phyloP scores from a whole-genome alignment of 768 basidiomycete genomes.

The Boletus fagicola region DNA sequence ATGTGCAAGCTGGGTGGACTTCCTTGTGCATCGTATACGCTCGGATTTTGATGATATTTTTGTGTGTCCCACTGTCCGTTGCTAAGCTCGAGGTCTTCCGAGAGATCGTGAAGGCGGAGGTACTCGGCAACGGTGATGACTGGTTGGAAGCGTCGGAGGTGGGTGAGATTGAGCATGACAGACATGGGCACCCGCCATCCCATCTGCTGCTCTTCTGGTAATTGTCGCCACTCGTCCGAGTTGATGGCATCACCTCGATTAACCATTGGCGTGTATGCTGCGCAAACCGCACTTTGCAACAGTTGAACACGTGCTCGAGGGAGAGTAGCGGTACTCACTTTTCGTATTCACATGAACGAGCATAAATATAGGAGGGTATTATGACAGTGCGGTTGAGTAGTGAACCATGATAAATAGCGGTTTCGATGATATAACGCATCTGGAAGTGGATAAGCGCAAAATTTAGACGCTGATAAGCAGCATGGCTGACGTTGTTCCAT shows the following conservation, averaged over 20 bases:
- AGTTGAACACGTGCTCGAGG: neutral
- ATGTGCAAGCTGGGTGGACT: conserved; percentile 29
- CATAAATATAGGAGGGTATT: conserved; percentile 46
- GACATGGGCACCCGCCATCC: conserved; percentile 37
- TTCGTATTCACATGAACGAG: conserved; percentile 41
- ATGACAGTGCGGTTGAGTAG: conserved; percentile 44
- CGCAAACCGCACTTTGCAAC: conserved; percentile 33
- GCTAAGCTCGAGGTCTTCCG: conserved; percentile 34
- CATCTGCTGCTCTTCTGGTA: conserved; percentile 38
- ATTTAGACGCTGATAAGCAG: neutral
- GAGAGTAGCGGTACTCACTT: conserved; percentile 14
- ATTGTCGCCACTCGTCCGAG: conserved; percentile 41
- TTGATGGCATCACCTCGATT: conserved; percentile 44
- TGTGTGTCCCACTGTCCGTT: conserved; percentile 40
- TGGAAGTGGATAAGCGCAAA: conserved; percentile 13
- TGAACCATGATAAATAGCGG: conserved; percentile 42
- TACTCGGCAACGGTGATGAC: conserved; percentile 44
- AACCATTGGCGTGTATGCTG: conserved; percentile 43
- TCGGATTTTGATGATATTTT: conserved; percentile 33
- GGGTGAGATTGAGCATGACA: conserved; percentile 43
- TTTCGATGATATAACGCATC: conserved; percentile 51
- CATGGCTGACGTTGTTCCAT: conserved; percentile 45
- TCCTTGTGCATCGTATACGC: conserved; percentile 24
- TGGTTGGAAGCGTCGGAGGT: conserved; percentile 37
- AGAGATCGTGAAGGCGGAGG: conserved; percentile 39